phyloP scores from a whole-genome alignment of 2,329 filamentous ascomycete species.

The Dryadomyces quercus-mongolicae region DNA sequence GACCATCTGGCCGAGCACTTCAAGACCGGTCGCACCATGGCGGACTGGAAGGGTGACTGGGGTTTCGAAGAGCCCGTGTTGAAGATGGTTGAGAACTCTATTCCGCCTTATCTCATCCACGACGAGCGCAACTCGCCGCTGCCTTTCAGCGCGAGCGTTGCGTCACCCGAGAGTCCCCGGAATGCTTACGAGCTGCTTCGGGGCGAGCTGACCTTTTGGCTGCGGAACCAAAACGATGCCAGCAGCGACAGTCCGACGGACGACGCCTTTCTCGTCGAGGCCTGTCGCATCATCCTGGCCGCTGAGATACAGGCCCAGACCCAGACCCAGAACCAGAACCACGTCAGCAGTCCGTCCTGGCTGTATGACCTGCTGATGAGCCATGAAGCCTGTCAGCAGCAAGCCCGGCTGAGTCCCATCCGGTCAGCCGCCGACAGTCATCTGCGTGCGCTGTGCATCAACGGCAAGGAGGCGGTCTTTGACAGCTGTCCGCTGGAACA shows the following conservation, averaged over 20 bases:
- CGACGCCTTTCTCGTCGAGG: conserved; percentile 42
- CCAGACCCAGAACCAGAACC: conserved; percentile 12
- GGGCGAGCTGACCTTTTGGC: conserved; percentile 41
- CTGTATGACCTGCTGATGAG: conserved; percentile 47
- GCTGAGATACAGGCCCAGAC: conserved; percentile 29
- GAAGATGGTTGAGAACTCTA: conserved; percentile 53
- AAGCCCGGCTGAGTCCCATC: conserved; percentile 36
- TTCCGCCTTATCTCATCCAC: conserved; percentile 55
- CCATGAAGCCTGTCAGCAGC: conserved; percentile 26
- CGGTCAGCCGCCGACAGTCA: conserved; percentile 33
- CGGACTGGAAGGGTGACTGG: conserved; percentile 59
- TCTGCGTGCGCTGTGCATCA: conserved; percentile 38
- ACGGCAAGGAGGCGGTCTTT: conserved; percentile 45
- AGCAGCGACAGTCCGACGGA: conserved; percentile 30
- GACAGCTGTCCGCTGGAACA: conserved; percentile 42
- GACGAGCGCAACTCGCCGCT: conserved; percentile 45
- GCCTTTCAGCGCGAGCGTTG: conserved; percentile 36
- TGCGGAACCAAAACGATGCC: conserved; percentile 29
- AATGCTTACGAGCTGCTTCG: conserved; percentile 53
- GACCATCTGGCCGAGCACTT: conserved; percentile 58
- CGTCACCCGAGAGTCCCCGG: conserved; percentile 32
- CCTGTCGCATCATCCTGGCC: conserved; percentile 45
- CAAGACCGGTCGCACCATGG: conserved; percentile 54
- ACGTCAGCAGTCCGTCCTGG: conserved; percentile 31
- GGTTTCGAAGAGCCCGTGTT: conserved; percentile 51